These are phyloP conservation scores for Diaporthe sp. DNA, from an alignment of 2,329 filamentous ascomycete genomes.

Conservation along the genomic window DNA sequence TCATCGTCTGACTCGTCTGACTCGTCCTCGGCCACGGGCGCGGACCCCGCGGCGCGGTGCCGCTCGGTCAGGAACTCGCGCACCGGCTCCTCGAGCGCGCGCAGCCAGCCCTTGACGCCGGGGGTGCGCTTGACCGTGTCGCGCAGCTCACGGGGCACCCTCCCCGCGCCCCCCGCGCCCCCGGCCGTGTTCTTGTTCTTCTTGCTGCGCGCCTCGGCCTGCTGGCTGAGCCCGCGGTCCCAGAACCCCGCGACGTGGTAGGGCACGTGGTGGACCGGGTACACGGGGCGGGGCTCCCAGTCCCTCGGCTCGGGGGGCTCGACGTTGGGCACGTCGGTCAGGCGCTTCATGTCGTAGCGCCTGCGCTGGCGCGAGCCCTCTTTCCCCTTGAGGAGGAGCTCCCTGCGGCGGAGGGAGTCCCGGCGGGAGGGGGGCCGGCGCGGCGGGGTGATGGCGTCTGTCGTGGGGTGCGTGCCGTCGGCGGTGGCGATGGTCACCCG, in stretches of 20 bases:
- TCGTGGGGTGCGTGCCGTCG: constrained; percentile 15
- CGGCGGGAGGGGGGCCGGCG: constrained; percentile 62
- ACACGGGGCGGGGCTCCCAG: constrained; percentile 85
- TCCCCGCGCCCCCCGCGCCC: constrained; percentile 56
- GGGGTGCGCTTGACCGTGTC: constrained; percentile 84
- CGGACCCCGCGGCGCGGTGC: constrained; percentile 58
- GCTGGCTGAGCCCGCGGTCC: constrained; percentile 72
- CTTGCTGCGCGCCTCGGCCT: constrained; percentile 56
- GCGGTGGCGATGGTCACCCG: constrained; percentile 44
- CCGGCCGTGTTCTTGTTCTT: constrained; percentile 53
- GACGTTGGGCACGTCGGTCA: constrained; percentile 87
- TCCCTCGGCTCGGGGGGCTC: constrained; percentile 86
- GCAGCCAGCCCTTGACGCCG: constrained; percentile 83
- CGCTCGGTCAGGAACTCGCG: constrained; percentile 77
- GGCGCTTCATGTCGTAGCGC: constrained; percentile 95
- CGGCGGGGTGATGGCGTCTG: constrained; percentile 50
- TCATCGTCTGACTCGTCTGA: constrained; percentile 74
- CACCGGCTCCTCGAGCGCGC: constrained; percentile 87
- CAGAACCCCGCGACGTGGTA: constrained; percentile 92
- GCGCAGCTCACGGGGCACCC: constrained; percentile 84
- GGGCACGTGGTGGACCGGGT: constrained; percentile 82
- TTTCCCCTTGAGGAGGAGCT: constrained; percentile 87
- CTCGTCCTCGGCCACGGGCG: constrained; percentile 49
- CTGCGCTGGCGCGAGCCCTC: constrained; percentile 89
- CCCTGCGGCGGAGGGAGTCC: constrained; percentile 73